Evolutionary conservation across 306 rosid genomes (phyloP).

Genomic region (Notholithocarpus densiflorus): DNA sequence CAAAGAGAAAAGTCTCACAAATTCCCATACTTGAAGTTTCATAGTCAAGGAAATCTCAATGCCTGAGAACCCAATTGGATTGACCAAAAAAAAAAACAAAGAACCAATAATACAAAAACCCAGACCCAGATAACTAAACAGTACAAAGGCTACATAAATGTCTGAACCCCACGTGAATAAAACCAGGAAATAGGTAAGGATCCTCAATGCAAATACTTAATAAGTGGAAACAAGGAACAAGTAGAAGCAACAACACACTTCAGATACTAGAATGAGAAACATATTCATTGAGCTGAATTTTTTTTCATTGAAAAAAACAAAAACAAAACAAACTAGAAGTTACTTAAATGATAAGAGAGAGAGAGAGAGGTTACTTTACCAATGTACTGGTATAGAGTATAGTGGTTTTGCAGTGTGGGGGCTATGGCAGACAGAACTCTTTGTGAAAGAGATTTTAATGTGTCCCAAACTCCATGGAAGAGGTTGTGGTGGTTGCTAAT

Average conservation of each 20-base stretch:
- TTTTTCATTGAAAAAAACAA: conserved; percentile 14
- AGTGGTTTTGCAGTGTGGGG: conserved; percentile 34
- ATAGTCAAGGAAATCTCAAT: conserved; percentile 12
- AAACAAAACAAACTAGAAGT: conserved; percentile 26
- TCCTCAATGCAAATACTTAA: conserved; percentile 30
- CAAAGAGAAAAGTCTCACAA: conserved; percentile 6
- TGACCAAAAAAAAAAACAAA: not conserved
- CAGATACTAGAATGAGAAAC: conserved; percentile 33
- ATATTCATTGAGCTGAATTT: conserved; percentile 8
- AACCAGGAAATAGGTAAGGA: conserved; percentile 21
- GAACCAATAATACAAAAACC: not conserved
- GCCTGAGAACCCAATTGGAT: conserved; percentile 13
- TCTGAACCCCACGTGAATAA: conserved; percentile 37
- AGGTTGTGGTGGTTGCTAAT: conserved; percentile 39
- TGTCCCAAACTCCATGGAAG: conserved; percentile 57
- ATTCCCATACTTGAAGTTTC: conserved; percentile 6
- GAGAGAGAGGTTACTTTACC: conserved; percentile 19
- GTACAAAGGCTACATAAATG: conserved; percentile 14
- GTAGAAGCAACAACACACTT: conserved; percentile 34
- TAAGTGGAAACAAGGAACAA: conserved; percentile 23
- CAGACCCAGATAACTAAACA: conserved; percentile 23
- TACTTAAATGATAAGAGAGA: conserved; percentile 17
- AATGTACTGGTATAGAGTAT: conserved; percentile 31
- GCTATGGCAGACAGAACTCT: conserved; percentile 29
- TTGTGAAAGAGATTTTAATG: conserved; percentile 18